Evolutionary conservation across 768 basidiomycete genomes (phyloP), one percentile per base, ranked within the genome.

Genomic region (Piloderma croceum): DNA sequence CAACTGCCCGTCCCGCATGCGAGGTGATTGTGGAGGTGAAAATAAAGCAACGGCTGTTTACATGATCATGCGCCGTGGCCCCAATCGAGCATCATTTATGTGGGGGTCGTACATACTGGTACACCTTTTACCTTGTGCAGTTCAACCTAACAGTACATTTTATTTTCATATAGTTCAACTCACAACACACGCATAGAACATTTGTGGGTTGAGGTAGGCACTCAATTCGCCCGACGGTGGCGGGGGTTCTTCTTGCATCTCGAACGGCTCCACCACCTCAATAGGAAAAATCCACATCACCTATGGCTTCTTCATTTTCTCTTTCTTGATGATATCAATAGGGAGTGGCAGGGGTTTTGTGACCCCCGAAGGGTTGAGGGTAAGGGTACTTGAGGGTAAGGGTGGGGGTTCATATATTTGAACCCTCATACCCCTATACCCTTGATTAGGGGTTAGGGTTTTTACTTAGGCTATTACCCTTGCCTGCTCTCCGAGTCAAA

Each of bases 21-120:
- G 57, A n/a, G 62, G 58, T 1, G 64, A 68, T 50, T 46, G 53
- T 7, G 66, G 64, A 1, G 53, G 58, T 1, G 64, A 69, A 43
- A 71, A 69, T 45, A 47, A 47, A 6, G 40, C 49, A 7, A 56
- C 62, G 7, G 55, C 65, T 3, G 36, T 57, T 0, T 59, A 43
- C 15, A 70, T 70, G 67, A 59, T 67, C n/a, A 27, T 60, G 25
- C 13, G 24, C 1, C 42, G 51, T 6, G 67, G 69, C 3, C 44
- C 50, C 0, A 54, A 59, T 24, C 42, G 57, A 9, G 61, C 49
- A 19, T 54, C 52, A 4, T 61, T 55, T 32, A 59, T 64, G 22
- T 47, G 38, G 46, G 44, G 39, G n/a, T 40, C 38, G 45, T 49
- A 32, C 20, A 42, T 43, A 10, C 20, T 19, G 5, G 15, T 9